Percentiles rank a stretch among this genome's conserved stretches.
Conservation (phyloP, 2,329 filamentous ascomycete species). For the Byssothecium circinans region DNA sequence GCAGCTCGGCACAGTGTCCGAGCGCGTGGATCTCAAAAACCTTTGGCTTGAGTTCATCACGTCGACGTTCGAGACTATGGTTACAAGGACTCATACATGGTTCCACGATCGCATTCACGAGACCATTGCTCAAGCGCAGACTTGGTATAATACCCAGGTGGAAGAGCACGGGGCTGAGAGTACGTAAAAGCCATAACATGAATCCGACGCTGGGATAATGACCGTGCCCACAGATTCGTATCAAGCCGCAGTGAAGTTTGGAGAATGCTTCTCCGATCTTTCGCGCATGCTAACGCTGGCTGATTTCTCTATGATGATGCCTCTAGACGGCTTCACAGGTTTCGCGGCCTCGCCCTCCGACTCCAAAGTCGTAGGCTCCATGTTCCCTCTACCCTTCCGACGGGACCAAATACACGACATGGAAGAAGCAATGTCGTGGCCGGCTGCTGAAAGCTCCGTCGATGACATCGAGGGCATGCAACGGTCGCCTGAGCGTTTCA, state of each 20-base stretch:
- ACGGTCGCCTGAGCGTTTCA: not conserved
- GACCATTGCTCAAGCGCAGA: not conserved
- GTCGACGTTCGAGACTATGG: conserved; percentile 7
- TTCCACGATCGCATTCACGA: conserved; percentile 1
- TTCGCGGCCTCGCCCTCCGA: conserved; percentile 1
- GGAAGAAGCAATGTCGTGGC: not conserved
- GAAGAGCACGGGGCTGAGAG: not conserved
- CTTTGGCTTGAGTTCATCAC: conserved; percentile 10
- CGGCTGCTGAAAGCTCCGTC: not conserved
- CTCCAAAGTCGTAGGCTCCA: conserved; percentile 5
- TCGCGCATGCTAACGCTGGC: not conserved
- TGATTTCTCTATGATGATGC: conserved; percentile 8
- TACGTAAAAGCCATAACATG: too few species aligned
- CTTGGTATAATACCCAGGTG: conserved; percentile 2
- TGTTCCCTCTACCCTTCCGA: conserved; percentile 4
- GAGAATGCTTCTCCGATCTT: conserved; percentile 6
- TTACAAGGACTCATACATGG: conserved; percentile 6
- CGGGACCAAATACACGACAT: not conserved
- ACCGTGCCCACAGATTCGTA: not conserved
- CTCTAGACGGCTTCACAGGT: conserved; percentile 4
- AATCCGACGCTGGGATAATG: too few species aligned
- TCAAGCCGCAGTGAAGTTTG: conserved; percentile 1
- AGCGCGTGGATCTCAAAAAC: not conserved
- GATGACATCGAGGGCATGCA: not conserved
- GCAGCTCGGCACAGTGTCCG: not conserved